Percentiles rank a stretch among this genome's conserved stretches.
These are phyloP conservation scores for Eruca vesicaria DNA, from an alignment of 441 rosid species.

Conservation along the genomic window DNA sequence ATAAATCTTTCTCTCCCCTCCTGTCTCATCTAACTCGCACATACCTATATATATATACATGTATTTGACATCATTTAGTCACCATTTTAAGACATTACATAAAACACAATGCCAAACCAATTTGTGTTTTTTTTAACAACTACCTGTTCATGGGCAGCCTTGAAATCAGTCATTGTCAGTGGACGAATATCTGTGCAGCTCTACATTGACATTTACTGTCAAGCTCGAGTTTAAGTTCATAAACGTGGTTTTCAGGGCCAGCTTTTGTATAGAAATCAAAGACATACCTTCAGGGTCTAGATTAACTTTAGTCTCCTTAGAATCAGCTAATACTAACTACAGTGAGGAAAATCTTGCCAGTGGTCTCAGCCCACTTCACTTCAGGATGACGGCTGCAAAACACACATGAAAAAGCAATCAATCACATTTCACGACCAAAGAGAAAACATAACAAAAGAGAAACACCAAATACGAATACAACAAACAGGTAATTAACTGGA, in stretches of 20 bases:
- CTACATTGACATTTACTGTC: slow-evolving; percentile 66
- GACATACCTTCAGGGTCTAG: slow-evolving; percentile 65
- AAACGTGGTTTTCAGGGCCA: slow-evolving; percentile 52
- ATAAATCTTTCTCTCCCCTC: slow-evolving; percentile 1
- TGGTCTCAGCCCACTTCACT: slow-evolving; percentile 82
- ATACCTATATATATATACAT: slow-evolving; percentile 57
- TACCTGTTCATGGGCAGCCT: slow-evolving; percentile 95
- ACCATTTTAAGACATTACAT: neutral
- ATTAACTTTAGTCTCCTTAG: slow-evolving; percentile 64
- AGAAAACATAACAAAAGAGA: neutral
- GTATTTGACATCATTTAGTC: neutral
- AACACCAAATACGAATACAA: neutral
- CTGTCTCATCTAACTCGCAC: slow-evolving; percentile 67
- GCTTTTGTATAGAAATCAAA: slow-evolving; percentile 66
- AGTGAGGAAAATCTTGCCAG: slow-evolving; percentile 60
- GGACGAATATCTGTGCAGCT: slow-evolving; percentile 77
- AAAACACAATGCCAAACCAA: too few relatives aligned
- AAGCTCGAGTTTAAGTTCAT: slow-evolving; percentile 69
- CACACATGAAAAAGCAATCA: slow-evolving; percentile 1
- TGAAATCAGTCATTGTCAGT: slow-evolving; percentile 82
- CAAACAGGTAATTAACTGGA: neutral
- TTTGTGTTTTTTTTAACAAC: neutral
- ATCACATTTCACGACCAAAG: neutral
- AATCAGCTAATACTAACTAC: slow-evolving; percentile 60
- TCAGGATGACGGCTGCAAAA: slow-evolving; percentile 67